Percentiles rank a stretch among this genome's conserved stretches.
phyloP scores from a whole-genome alignment of 306 rosid species.

The Geum urbanum region DNA sequence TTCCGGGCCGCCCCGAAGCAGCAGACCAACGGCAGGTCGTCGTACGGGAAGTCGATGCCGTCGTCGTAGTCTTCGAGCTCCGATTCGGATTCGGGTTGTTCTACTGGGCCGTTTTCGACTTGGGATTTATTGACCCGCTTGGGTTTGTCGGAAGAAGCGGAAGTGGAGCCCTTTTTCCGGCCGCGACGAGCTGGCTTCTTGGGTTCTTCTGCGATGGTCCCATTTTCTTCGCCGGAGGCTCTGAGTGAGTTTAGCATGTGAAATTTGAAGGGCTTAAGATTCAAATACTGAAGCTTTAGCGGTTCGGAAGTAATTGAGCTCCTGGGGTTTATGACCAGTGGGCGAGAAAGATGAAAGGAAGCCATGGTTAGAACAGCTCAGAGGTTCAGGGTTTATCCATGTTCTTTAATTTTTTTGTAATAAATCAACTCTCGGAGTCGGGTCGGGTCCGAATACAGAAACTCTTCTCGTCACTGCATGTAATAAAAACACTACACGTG shows the following conservation, averaged over 20 bases:
- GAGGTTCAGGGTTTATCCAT: constrained; percentile 49
- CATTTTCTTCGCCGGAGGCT: constrained; percentile 49
- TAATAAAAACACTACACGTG: neutral
- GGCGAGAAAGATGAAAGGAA: constrained; percentile 32
- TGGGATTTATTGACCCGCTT: constrained; percentile 34
- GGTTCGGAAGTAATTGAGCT: neutral
- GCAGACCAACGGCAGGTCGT: constrained; percentile 68
- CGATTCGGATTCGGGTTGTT: constrained; percentile 23
- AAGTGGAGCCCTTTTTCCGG: constrained; percentile 42
- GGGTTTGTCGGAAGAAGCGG: constrained; percentile 27
- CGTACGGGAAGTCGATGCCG: constrained; percentile 60
- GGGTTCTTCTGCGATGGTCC: constrained; percentile 36
- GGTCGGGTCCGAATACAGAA: neutral
- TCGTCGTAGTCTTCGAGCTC: constrained; percentile 56
- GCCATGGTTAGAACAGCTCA: constrained; percentile 44
- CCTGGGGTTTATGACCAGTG: constrained; percentile 18
- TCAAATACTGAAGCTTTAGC: constrained; percentile 11
- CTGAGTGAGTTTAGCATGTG: constrained; percentile 22
- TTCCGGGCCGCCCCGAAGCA: constrained; percentile 82
- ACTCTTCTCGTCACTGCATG: neutral
- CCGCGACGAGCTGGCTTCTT: constrained; percentile 57
- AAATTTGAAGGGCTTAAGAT: neutral
- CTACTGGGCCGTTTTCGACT: constrained; percentile 34
- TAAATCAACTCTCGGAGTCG: neutral
- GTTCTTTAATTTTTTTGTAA: neutral